Evolutionary conservation across 73 alveolate species (phyloP).

Genomic region (Paramecium tetraurelia): DNA sequence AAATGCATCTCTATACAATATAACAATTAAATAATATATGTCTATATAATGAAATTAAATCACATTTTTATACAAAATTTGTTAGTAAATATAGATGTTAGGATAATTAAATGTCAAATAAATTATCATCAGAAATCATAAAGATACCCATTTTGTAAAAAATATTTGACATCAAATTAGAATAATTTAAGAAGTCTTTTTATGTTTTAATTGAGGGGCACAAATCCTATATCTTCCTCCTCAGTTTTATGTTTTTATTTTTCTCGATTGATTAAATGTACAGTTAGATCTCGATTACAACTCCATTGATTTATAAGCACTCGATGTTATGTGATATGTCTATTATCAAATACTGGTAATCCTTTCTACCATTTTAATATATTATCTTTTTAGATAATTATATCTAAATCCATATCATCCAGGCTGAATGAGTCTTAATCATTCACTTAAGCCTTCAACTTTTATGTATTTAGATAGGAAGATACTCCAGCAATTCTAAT

Average conservation of each 20-base stretch:
- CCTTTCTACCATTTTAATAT: constrained; percentile 35
- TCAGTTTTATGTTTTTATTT: not conserved
- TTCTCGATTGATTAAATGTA: constrained; percentile 30
- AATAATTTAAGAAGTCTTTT: not conserved
- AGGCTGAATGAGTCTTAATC: constrained; percentile 24
- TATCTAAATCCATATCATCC: constrained; percentile 43
- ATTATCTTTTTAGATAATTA: not conserved
- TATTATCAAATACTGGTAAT: constrained; percentile 28
- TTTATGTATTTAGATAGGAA: not conserved
- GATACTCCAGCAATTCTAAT: constrained; percentile 7
- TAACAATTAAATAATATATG: too few species aligned
- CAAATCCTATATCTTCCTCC: constrained; percentile 38
- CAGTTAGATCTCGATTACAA: constrained; percentile 36
- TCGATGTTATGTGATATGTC: not conserved
- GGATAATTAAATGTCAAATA: not conserved
- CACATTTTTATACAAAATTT: not conserved
- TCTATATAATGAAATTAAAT: too few species aligned
- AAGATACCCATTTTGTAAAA: not conserved
- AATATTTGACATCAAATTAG: constrained; percentile 28
- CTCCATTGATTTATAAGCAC: constrained; percentile 20
- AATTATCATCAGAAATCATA: not conserved
- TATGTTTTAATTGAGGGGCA: constrained; percentile 4
- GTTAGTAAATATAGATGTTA: not conserved
- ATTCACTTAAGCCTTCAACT: not conserved
- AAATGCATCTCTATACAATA: not conserved